Conservation (phyloP, 2,329 filamentous ascomycete species). For the Talaromyces sp. region DNA sequence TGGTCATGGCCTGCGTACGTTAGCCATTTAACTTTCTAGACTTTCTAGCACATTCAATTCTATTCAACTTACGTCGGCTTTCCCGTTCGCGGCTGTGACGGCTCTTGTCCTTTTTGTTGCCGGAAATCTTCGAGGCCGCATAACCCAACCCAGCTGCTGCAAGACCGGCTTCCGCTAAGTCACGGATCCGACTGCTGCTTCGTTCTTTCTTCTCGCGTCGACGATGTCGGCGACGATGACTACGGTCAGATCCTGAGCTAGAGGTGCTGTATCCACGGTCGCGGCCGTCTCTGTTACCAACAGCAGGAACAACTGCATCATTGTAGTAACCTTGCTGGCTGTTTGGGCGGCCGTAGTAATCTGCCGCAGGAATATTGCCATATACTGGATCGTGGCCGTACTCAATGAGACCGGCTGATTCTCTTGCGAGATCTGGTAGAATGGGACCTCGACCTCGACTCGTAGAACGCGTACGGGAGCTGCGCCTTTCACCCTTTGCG, state of each 20-base stretch:
- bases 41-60: background rate
- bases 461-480: constrained; percentile 31
- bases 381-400: constrained; percentile 63
- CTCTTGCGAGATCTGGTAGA: constrained; percentile 40
- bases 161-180: constrained; percentile 53
- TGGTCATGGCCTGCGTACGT: constrained; percentile 29
- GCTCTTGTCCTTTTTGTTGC: constrained; percentile 51
- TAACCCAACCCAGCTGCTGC: constrained; percentile 57
- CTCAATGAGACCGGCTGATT: constrained; percentile 57
- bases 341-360: constrained; percentile 45
- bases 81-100: constrained; percentile 44
- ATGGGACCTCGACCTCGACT: constrained; percentile 41
- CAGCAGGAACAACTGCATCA: constrained; percentile 43
- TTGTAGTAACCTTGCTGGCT: constrained; percentile 40
- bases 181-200: constrained; percentile 41
- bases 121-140: constrained; percentile 56
- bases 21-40: background rate
- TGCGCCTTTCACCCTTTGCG: constrained; percentile 39
- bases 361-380: constrained; percentile 49
- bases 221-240: constrained; percentile 30
- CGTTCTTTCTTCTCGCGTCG: constrained; percentile 29
- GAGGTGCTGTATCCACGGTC: constrained; percentile 40
- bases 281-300: constrained; percentile 38
- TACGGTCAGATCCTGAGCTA: constrained; percentile 36
- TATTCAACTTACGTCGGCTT: constrained; percentile 45